Evolutionary conservation across 306 rosid genomes (phyloP).

Genomic region (Geum urbanum): DNA sequence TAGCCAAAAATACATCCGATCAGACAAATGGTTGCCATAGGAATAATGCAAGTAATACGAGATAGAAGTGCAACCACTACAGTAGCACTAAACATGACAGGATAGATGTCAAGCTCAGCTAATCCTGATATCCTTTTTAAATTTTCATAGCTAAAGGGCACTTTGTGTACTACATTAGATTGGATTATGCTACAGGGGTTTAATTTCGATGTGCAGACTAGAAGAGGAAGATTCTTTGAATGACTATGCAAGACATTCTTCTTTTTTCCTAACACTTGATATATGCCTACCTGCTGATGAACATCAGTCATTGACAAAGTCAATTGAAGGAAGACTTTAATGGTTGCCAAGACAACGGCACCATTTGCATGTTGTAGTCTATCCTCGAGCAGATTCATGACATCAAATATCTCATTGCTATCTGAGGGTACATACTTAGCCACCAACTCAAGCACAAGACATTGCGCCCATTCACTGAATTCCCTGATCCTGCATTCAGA

Average conservation of each 20-base stretch:
- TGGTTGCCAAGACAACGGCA: conserved; percentile 95
- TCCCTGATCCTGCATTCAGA: conserved; percentile 73
- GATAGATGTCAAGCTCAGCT: conserved; percentile 2
- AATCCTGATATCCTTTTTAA: conserved; percentile 2
- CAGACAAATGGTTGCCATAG: conserved; percentile 22
- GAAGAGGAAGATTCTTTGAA: conserved; percentile 8
- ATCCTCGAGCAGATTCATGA: conserved; percentile 98
- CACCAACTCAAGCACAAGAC: conserved; percentile 82
- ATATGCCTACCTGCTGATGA: conserved; percentile 88
- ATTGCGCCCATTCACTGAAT: conserved; percentile 97
- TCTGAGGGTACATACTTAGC: conserved; percentile 85
- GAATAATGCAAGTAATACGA: conserved; percentile 17
- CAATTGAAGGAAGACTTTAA: conserved; percentile 87
- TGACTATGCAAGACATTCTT: background rate
- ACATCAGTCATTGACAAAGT: conserved; percentile 97
- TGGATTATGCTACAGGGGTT: background rate
- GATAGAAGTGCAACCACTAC: conserved; percentile 17
- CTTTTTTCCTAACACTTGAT: conserved; percentile 3
- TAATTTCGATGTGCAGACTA: conserved; percentile 22
- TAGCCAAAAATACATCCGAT: conserved; percentile 33
- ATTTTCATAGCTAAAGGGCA: background rate
- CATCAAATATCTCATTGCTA: conserved; percentile 84
- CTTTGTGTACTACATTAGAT: background rate
- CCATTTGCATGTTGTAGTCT: conserved; percentile 99
- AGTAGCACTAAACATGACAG: conserved; percentile 10